A percentile compares a stretch with the other conserved stretches of the same genome.
These are phyloP conservation scores for Achaetomiella virescens DNA, from an alignment of 495 filamentous ascomycete genomes.

Conservation along the genomic window DNA sequence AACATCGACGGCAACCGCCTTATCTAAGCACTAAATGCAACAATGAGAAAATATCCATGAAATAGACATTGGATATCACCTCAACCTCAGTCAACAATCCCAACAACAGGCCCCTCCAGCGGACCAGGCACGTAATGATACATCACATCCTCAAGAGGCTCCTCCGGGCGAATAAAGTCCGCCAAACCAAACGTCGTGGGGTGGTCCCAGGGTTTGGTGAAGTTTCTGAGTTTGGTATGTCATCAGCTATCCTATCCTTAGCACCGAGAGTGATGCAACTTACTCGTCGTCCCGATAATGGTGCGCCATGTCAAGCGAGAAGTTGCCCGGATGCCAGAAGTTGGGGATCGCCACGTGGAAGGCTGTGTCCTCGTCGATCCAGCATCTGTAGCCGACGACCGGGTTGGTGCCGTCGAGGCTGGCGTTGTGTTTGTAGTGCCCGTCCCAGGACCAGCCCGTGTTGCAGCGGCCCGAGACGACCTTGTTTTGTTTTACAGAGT, in stretches of 20 bases:
- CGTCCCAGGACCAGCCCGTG: slow-evolving; percentile 28
- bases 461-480: slow-evolving; percentile 23
- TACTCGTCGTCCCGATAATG: slow-evolving; percentile 29
- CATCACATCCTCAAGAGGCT: slow-evolving; percentile 5
- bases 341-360: slow-evolving; percentile 25
- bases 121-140: slow-evolving; percentile 7
- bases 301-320: slow-evolving; percentile 28
- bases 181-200: slow-evolving; percentile 20
- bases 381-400: slow-evolving; percentile 20
- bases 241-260: not conserved
- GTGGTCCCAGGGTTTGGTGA: slow-evolving; percentile 20
- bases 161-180: not conserved
- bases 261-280: not conserved
- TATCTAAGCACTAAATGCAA: too few relatives aligned
- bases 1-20: too few relatives aligned
- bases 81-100: slow-evolving; percentile 8
- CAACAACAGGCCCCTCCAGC: slow-evolving; percentile 14
- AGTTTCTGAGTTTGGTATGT: slow-evolving; percentile 19
- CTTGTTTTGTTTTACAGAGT: slow-evolving; percentile 29
- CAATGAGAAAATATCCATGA: not conserved
- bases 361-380: slow-evolving; percentile 8
- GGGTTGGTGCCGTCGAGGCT: slow-evolving; percentile 18
- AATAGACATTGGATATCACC: too few relatives aligned
- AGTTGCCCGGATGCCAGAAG: slow-evolving; percentile 25
- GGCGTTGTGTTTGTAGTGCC: slow-evolving; percentile 10